Percentiles rank a stretch among this genome's conserved stretches.
Conservation (phyloP, 768 basidiomycete species). For the Cyclocybe cylindracea region DNA sequence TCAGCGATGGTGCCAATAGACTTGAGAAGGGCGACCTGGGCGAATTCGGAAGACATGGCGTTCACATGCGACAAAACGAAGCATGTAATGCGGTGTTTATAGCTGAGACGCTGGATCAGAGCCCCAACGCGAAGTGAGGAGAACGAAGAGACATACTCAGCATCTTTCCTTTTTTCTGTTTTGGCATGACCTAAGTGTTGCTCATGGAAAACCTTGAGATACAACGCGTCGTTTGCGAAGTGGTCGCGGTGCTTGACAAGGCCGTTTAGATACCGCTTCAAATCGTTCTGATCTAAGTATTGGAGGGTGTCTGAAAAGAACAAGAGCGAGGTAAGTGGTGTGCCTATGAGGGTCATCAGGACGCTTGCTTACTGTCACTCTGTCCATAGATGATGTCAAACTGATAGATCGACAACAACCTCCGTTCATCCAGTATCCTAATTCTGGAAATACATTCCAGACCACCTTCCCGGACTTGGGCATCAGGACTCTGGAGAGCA, state of each 20-base stretch:
- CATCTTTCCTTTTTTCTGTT: conserved; percentile 56
- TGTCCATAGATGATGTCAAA: conserved; percentile 75
- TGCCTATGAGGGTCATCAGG: neutral
- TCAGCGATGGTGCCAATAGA: conserved; percentile 48
- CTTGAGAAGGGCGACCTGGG: conserved; percentile 57
- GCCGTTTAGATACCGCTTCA: conserved; percentile 55
- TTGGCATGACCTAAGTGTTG: conserved; percentile 49
- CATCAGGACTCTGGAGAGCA: conserved; percentile 49
- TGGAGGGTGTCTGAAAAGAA: conserved; percentile 48
- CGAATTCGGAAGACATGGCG: conserved; percentile 47
- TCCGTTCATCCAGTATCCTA: conserved; percentile 38
- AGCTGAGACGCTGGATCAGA: conserved; percentile 40
- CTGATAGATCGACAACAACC: conserved; percentile 61
- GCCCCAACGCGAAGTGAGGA: neutral
- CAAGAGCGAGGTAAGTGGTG: conserved; percentile 1
- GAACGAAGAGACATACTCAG: conserved; percentile 40
- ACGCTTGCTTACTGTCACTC: conserved; percentile 46
- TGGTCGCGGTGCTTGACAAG: conserved; percentile 55
- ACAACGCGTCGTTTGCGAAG: conserved; percentile 56
- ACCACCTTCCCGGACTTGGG: conserved; percentile 48
- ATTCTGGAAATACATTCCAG: conserved; percentile 57
- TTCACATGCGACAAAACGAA: conserved; percentile 81
- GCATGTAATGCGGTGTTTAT: conserved; percentile 71
- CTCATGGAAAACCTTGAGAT: conserved; percentile 61
- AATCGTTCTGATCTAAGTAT: conserved; percentile 68